A percentile compares a stretch with the other conserved stretches of the same genome.
Evolutionary conservation across 1,284 basidiomycete species (phyloP).

Genomic region (Mycena sp.): DNA sequence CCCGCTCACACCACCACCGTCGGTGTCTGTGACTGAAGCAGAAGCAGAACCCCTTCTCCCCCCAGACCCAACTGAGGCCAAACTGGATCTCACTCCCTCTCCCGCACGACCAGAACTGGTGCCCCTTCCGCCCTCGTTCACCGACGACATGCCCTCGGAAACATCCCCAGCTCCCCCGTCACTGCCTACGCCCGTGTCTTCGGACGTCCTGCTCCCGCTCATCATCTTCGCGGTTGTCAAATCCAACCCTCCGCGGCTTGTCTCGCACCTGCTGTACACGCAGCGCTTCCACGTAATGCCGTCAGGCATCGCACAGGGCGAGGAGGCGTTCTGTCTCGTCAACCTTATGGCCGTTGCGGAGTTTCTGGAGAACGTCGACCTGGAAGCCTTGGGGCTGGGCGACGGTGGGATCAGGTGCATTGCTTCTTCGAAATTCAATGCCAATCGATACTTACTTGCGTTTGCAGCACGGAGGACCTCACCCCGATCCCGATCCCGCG

Average conservation of each 20-base stretch:
- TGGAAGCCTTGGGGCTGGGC: conserved; percentile 82
- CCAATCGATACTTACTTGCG: not conserved
- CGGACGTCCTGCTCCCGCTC: conserved; percentile 86
- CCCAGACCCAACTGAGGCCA: not conserved
- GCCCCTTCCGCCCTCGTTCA: conserved; percentile 22
- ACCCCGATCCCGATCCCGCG: conserved; percentile 76
- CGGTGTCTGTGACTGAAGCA: not conserved
- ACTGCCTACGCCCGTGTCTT: conserved; percentile 58
- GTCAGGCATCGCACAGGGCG: conserved; percentile 67
- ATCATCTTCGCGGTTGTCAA: conserved; percentile 94
- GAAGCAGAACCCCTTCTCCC: not conserved
- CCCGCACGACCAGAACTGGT: conserved; percentile 17
- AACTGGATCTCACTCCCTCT: not conserved
- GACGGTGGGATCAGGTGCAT: conserved; percentile 55
- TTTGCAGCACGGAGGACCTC: conserved; percentile 72
- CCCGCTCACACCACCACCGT: conserved; percentile 17
- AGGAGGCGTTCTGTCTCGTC: conserved; percentile 91
- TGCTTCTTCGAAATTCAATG: not conserved
- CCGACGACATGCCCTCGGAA: not conserved
- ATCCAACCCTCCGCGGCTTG: conserved; percentile 85
- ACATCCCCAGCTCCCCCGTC: not conserved
- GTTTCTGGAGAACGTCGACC: conserved; percentile 92
- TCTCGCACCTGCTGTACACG: conserved; percentile 87
- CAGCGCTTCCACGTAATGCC: conserved; percentile 85
- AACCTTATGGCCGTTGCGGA: conserved; percentile 95